phyloP scores from a whole-genome alignment of 192 early-diverging fungal species.

The Rhizoclosmatium sp. region DNA sequence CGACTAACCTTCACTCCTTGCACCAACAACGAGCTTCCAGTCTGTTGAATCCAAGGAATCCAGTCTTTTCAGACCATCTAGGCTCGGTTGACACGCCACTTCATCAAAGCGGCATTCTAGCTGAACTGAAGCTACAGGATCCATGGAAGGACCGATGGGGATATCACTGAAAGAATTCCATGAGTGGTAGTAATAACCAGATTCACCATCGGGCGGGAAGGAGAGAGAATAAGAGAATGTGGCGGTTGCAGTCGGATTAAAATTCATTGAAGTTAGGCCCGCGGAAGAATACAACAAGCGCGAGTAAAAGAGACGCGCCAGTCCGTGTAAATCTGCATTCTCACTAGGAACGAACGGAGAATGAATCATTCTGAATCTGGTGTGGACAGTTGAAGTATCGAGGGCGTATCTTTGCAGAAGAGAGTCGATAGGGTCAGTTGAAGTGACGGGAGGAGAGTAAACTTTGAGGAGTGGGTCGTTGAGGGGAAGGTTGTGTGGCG shows the following conservation, averaged over 20 bases:
- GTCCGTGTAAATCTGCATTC: conserved; percentile 27
- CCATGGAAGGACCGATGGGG: conserved; percentile 40
- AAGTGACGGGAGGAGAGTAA: neutral
- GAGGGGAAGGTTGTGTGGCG: neutral
- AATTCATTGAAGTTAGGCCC: neutral
- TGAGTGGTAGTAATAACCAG: conserved; percentile 22
- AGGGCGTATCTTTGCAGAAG: neutral
- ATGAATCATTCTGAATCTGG: conserved; percentile 47
- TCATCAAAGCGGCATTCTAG: conserved; percentile 30
- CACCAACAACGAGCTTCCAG: no score
- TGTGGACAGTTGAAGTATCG: neutral
- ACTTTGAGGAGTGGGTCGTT: neutral
- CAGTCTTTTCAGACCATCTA: neutral
- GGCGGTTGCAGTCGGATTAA: neutral
- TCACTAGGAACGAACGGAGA: conserved; percentile 53
- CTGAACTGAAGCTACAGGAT: conserved; percentile 37
- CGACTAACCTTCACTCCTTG: no score
- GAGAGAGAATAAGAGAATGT: conserved; percentile 3
- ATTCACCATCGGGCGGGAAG: neutral
- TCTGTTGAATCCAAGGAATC: no score
- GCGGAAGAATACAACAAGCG: conserved; percentile 13
- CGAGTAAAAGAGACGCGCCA: conserved; percentile 31
- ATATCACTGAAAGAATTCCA: conserved; percentile 10
- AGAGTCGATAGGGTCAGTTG: neutral
- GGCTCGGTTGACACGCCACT: neutral